Evolutionary conservation across 768 basidiomycete genomes (phyloP), one percentile per base, ranked within the genome.

Genomic region (Boletus rubescentipes): DNA sequence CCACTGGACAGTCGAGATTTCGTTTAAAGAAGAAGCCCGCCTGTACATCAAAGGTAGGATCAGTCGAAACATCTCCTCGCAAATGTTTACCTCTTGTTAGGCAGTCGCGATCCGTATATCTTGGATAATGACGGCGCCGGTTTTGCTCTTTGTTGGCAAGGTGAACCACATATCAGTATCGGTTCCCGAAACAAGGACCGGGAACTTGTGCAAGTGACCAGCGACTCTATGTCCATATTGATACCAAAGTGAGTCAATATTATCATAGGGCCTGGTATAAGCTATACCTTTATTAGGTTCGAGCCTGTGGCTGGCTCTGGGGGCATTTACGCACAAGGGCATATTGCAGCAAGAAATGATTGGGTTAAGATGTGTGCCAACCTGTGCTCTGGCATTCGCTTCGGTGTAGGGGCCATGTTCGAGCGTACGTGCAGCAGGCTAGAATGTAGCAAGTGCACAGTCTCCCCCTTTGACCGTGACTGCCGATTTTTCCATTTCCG

Each of bases 101-200:
- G 95, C 46, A 84, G 84, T 21, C 85, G 87, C 9, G 86, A 94
- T 72, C 94, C 95, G 1, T 87, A 93, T 62, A 72, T 78, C 26
- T 73, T 91, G 12, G 70, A 76, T 35, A 86, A 82, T 20, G 73
- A 77, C 49, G 95, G 93, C 3, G 87, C 93, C 30, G 95, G 95
- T 1, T 95, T 97, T 66, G 88, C 86, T 9, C 75, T 96, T 15
- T 85, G 86, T 37, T 97, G 91, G 89, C 77, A 81, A 63, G 92
- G 91, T 48, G 78, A 81, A 61, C 84, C 93, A 5, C 79, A 79
- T 45, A 72, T 95, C 42, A 74, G 80, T 2, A 80, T 97, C 49
- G 89, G 84, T 15, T 79, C 84, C 51, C 75, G 76, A 45, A 93
- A 94, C 64, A 73, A 77, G 20, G 83, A 92, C 59, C 73, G 74